Base-by-base conservation (phyloP, 371 early-diverging fungal genomes). In the Dichotomocladium elegans region DNA sequence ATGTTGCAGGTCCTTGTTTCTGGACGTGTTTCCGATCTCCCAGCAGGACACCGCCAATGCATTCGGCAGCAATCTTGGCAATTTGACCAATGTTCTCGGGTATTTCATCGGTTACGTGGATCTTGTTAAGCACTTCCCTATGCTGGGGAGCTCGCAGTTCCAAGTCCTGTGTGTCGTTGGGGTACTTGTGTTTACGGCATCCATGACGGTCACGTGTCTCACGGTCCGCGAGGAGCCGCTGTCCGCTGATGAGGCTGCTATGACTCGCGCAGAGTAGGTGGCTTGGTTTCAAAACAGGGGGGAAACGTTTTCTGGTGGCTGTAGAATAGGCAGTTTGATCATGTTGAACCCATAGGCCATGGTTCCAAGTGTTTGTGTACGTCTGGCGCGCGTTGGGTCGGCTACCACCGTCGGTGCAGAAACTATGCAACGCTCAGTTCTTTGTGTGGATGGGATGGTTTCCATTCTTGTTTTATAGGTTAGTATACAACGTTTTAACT, bases 401-500 rank as follows among this genome's bases (percentile, higher is more conserved):
- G 15, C 56, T 90, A 14, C 88, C 90, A 1, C 56, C 35, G 1
- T 73, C 85, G 3, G 66, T 90, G 1, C 83, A 83, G 41, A 60
- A 66, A 28, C 65, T 92, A 5, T 90, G 90, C 57, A 82, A 85
- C 43, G 80, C 83, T 0, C 91, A 90, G 44, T 85, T 92, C 52
- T 88, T 84, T 68, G 82, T 84, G 7, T 92, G 91, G 91, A 77
- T 90, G 79, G 90, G 87, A 8, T 89, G 90, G 88, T 92, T 92
- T 58, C 89, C 91, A 2, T 83, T 79, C 49, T 55, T 83, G 22
- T 80, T 83, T 45, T 83, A 81, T 58, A 74, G 77, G 64, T 71
- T 63, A n/a, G n/a, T n/a, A n/a, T n/a, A n/a, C n/a, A n/a, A n/a
- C n/a, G n/a, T n/a, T 41, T 31, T 24, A 33, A 29, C 12, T 33